Evolutionary conservation across 108 stramenopile genomes (phyloP).

Genomic region (Nannochloropsis oceanica): DNA sequence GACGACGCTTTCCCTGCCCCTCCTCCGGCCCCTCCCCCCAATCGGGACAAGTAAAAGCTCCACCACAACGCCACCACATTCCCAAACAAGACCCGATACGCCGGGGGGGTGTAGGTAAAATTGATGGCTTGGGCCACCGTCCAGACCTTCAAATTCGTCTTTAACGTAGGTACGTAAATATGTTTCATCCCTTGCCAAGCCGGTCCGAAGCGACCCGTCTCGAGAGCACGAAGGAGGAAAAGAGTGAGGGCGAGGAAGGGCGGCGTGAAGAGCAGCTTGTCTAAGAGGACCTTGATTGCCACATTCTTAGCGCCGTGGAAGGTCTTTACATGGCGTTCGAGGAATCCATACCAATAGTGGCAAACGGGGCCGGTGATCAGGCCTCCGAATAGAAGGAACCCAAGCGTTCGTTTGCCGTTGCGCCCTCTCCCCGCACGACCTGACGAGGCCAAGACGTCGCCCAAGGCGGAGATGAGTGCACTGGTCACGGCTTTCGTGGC

Average conservation of each 20-base stretch:
- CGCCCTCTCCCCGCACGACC: neutral
- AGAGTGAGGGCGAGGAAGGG: neutral
- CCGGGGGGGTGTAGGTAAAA: neutral
- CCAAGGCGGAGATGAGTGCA: neutral
- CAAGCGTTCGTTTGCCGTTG: neutral
- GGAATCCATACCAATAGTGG: neutral
- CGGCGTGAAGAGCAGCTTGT: neutral
- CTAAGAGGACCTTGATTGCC: neutral
- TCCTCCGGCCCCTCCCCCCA: neutral
- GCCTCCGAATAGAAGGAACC: neutral
- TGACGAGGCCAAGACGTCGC: neutral
- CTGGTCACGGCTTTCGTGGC: neutral
- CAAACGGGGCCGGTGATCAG: neutral
- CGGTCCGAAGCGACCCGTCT: neutral
- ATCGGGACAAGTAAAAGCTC: neutral
- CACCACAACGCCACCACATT: constrained; percentile 9
- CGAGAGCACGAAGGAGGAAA: neutral
- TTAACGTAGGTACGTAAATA: neutral
- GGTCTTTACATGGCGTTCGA: neutral
- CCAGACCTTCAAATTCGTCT: neutral
- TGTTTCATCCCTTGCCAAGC: neutral
- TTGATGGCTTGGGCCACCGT: constrained; percentile 4
- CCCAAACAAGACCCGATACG: neutral
- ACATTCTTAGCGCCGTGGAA: neutral
- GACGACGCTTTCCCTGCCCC: neutral